Evolutionary conservation across 2,329 filamentous ascomycete species (phyloP), one percentile per base, ranked within the genome.

Genomic region (Diplocarpon mali): DNA sequence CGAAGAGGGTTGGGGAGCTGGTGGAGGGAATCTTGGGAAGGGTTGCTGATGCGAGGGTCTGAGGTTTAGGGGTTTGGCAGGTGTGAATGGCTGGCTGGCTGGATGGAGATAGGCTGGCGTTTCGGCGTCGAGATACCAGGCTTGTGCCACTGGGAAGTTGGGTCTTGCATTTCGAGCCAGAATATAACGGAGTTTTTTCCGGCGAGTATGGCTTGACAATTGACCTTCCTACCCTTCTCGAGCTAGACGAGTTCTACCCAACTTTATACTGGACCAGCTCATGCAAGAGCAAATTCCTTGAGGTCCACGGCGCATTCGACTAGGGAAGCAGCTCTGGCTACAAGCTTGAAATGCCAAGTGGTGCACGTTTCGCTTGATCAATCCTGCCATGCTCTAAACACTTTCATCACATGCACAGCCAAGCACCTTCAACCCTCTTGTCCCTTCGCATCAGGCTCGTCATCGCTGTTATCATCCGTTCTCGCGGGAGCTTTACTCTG

Each of bases 401-500:
- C 13, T 35, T 8, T 20, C 10, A 35, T 32, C 30, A 32, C 10
- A 14, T 5, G n/a, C 3, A 29, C 12, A 15, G 17, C 13, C 34
- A 35, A 17, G 10, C 34, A 8, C 29, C 11, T 20, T 53, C 45
- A 58, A 17, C 55, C 55, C 32, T 58, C 55, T 42, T 57, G 44
- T 3, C 55, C 56, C 35, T 57, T 58, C 17, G 47, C 46, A 42
- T 72, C 68, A 50, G 65, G 58, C 16, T 65, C 63, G 32, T 68
- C 69, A 11, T 70, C 74, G 36, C 53, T 55, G 10, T 38, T 46
- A 44, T 75, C 73, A 27, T 76, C 69, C 65, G 51, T 71, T 64
- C 38, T 75, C 31, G 58, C 67, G 60, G 49, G 62, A 55, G 28
- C 63, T 62, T 47, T 70, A 64, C 17, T 64, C 60, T 69, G 65